These are phyloP conservation scores for Cajanus cajan DNA, from an alignment of 306 rosid genomes.

Conservation along the genomic window DNA sequence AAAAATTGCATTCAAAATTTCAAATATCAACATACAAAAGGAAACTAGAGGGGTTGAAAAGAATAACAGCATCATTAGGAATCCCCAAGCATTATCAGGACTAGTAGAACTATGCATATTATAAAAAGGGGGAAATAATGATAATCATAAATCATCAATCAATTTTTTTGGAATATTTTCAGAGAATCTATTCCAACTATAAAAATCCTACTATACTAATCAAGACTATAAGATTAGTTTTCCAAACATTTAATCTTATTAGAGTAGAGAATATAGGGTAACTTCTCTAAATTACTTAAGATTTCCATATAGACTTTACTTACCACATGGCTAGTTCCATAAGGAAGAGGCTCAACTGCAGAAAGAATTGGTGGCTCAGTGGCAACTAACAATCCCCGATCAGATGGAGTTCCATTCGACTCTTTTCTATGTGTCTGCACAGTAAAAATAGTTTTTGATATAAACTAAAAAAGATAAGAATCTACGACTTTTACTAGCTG, in stretches of 20 bases:
- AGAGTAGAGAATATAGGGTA: background rate
- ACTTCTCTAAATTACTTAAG: background rate
- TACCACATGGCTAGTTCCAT: slow-evolving; percentile 70
- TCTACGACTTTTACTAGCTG: background rate
- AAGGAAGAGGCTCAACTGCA: slow-evolving; percentile 64
- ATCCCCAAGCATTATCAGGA: background rate
- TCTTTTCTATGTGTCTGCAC: slow-evolving; percentile 72
- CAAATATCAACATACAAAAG: background rate
- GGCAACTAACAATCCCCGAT: slow-evolving; percentile 32
- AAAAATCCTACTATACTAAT: background rate
- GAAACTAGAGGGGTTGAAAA: background rate
- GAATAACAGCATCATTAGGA: too few relatives aligned
- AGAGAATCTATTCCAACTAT: background rate
- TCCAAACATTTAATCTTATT: background rate
- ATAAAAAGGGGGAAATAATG: background rate
- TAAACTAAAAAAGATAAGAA: slow-evolving; percentile 1
- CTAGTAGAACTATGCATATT: background rate
- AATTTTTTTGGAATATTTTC: background rate
- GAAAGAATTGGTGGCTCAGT: slow-evolving; percentile 45
- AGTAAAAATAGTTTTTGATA: background rate
- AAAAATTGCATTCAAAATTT: background rate
- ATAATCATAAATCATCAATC: slow-evolving; percentile 3
- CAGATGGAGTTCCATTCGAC: slow-evolving; percentile 38
- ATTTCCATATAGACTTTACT: slow-evolving; percentile 29
- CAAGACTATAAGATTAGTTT: slow-evolving; percentile 1